A percentile compares a stretch with the other conserved stretches of the same genome.
Conservation (phyloP, 2,329 filamentous ascomycete genomes). For the Epichloe coenophiala region DNA sequence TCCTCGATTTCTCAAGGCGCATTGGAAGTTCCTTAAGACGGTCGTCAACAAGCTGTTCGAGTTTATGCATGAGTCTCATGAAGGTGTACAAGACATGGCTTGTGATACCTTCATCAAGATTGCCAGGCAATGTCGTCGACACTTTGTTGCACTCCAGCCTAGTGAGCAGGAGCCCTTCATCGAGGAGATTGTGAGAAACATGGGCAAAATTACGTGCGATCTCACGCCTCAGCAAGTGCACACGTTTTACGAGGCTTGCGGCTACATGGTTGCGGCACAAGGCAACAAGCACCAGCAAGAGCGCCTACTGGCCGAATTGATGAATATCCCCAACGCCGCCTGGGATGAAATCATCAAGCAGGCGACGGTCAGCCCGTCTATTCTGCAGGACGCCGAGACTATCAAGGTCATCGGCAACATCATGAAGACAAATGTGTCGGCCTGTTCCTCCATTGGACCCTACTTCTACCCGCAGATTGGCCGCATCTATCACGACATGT, state of each 20-base stretch:
- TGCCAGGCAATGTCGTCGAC: conserved; percentile 90
- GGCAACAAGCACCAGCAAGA: conserved; percentile 92
- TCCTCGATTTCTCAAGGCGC: conserved; percentile 92
- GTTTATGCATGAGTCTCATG: conserved; percentile 99
- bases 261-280: conserved; percentile 97
- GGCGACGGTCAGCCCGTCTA: conserved; percentile 71
- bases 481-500: conserved; percentile 94
- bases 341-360: conserved; percentile 92
- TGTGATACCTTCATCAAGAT: conserved; percentile 99
- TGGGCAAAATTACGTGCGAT: conserved; percentile 91
- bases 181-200: conserved; percentile 91
- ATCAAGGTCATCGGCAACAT: conserved; percentile 99
- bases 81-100: conserved; percentile 99
- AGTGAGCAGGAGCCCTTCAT: conserved; percentile 95
- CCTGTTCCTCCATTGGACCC: conserved; percentile 86
- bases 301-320: conserved; percentile 77
- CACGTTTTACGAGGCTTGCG: conserved; percentile 97
- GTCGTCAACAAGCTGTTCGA: conserved; percentile 99
- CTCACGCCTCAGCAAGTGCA: conserved; percentile 94
- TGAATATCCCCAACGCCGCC: conserved; percentile 83
- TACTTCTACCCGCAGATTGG: conserved; percentile 99
- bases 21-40: conserved; percentile 99
- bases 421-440: conserved; percentile 99
- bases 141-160: conserved; percentile 91
- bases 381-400: conserved; percentile 82